Evolutionary conservation across 2,329 filamentous ascomycete species (phyloP).

Genomic region (Periconia sp.): DNA sequence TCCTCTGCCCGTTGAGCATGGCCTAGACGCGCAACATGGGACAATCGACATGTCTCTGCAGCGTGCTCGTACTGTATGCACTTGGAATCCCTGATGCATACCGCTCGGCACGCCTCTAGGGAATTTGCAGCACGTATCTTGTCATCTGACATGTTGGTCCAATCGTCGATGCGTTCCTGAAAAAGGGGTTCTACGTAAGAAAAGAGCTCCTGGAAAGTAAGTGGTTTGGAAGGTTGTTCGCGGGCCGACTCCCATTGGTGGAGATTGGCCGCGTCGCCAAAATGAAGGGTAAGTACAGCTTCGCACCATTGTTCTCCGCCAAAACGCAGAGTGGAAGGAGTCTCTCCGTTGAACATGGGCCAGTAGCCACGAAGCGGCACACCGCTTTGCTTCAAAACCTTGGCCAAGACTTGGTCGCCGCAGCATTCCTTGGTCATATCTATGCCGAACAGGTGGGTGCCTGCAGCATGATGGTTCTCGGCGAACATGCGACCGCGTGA

Average conservation of each 20-base stretch:
- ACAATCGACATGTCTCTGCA: slow-evolving; percentile 30
- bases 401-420: slow-evolving; percentile 42
- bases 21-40: slow-evolving; percentile 31
- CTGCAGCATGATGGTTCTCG: slow-evolving; percentile 32
- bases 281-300: slow-evolving; percentile 44
- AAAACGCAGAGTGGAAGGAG: slow-evolving; percentile 42
- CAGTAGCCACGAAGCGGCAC: slow-evolving; percentile 42
- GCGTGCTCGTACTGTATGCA: slow-evolving; percentile 38
- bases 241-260: slow-evolving; percentile 30
- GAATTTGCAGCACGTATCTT: slow-evolving; percentile 21
- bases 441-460: slow-evolving; percentile 40
- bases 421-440: slow-evolving; percentile 39
- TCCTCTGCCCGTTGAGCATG: slow-evolving; percentile 24
- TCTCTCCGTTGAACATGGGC: slow-evolving; percentile 51
- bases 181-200: slow-evolving; percentile 29
- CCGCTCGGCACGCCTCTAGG: slow-evolving; percentile 24
- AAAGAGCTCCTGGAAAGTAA: slow-evolving; percentile 40
- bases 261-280: slow-evolving; percentile 31
- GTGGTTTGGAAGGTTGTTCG: slow-evolving; percentile 22
- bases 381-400: slow-evolving; percentile 41
- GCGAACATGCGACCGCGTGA: slow-evolving; percentile 41
- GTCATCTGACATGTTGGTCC: slow-evolving; percentile 38
- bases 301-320: slow-evolving; percentile 47
- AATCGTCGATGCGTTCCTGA: slow-evolving; percentile 27
- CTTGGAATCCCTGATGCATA: slow-evolving; percentile 29